These are phyloP conservation scores for Taphrina flavorubra DNA, from an alignment of 1,139 yeast species.

Conservation along the genomic window DNA sequence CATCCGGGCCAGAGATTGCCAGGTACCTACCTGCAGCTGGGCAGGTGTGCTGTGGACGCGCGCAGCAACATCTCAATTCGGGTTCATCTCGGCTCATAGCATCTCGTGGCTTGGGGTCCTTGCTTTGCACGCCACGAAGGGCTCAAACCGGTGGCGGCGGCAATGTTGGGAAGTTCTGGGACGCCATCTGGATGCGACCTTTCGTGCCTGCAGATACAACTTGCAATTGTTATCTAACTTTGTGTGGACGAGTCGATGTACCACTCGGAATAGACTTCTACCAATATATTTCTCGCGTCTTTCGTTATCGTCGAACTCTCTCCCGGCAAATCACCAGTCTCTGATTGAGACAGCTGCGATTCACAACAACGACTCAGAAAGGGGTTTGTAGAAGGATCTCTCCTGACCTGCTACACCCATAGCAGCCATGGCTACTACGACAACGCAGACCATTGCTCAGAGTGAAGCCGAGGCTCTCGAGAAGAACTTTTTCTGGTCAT, in stretches of 20 bases:
- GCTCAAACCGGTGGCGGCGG: not conserved
- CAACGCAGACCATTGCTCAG: slow-evolving; percentile 9
- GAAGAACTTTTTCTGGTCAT: slow-evolving; percentile 80
- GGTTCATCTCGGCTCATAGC: no score
- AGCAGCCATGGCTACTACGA: slow-evolving; percentile 5
- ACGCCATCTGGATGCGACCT: slow-evolving; percentile 6
- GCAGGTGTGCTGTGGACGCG: no score
- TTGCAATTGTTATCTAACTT: no score
- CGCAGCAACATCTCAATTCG: no score
- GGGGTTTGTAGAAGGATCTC: not conserved
- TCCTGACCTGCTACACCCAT: not conserved
- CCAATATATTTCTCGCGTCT: not conserved
- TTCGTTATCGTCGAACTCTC: not conserved
- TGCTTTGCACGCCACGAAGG: not conserved
- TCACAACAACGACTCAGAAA: not conserved
- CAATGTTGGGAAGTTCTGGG: not conserved
- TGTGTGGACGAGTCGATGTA: not conserved
- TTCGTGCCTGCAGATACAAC: slow-evolving; percentile 2
- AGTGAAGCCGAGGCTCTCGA: slow-evolving; percentile 26
- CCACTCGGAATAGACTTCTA: not conserved
- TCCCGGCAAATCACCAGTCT: not conserved
- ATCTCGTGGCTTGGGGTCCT: no score
- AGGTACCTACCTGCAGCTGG: no score
- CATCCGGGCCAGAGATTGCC: no score
- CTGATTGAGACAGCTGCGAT: not conserved